Evolutionary conservation across 352 stramenopile species (phyloP).

Genomic region (Phytophthora cactorum): DNA sequence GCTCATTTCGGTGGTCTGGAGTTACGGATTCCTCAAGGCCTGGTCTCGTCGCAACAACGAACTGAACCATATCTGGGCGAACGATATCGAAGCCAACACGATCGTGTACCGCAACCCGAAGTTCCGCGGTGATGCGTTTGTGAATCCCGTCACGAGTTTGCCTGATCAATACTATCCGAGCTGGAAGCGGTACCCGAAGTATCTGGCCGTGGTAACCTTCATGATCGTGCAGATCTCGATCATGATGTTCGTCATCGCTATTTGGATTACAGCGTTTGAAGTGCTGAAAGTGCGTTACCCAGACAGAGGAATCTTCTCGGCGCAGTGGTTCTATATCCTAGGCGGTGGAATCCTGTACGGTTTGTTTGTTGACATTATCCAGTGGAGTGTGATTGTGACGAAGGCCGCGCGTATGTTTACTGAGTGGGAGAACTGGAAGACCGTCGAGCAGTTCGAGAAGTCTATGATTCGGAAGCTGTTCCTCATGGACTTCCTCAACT

Average conservation of each 20-base stretch:
- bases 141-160: conserved; percentile 73
- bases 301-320: conserved; percentile 64
- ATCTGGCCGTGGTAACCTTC: conserved; percentile 65
- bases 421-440: conserved; percentile 89
- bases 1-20: conserved; percentile 82
- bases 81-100: conserved; percentile 67
- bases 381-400: conserved; percentile 85
- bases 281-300: conserved; percentile 79
- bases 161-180: conserved; percentile 70
- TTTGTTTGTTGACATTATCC: conserved; percentile 83
- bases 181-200: conserved; percentile 82
- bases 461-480: conserved; percentile 83
- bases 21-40: conserved; percentile 81
- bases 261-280: conserved; percentile 86
- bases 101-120: conserved; percentile 81
- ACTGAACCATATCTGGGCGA: conserved; percentile 76
- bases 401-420: conserved; percentile 73
- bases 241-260: conserved; percentile 87
- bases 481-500: conserved; percentile 89
- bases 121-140: conserved; percentile 59
- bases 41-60: conserved; percentile 81
- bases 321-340: conserved; percentile 85
- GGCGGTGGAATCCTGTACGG: conserved; percentile 78
- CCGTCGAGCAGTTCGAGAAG: conserved; percentile 83
- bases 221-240: conserved; percentile 85